Conservation (phyloP, 2,329 filamentous ascomycete genomes). For the Aspergillus niger region DNA sequence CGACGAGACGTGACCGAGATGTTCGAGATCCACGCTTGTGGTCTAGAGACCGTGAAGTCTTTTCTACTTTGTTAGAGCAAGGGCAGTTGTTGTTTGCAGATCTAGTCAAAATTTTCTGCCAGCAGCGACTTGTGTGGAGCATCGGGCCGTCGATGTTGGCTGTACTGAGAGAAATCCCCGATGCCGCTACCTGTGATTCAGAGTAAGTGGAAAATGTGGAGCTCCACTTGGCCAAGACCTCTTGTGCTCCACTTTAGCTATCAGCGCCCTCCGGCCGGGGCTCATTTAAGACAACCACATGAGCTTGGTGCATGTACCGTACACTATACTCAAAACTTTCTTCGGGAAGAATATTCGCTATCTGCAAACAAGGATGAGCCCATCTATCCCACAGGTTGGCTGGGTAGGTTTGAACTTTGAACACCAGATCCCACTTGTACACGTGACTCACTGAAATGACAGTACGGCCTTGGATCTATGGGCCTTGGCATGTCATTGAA, state of each 20-base stretch:
- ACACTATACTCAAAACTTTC: no score
- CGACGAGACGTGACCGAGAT: neutral
- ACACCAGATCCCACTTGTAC: neutral
- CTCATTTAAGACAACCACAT: no score
- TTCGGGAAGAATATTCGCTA: no score
- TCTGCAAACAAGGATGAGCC: no score
- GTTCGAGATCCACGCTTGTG: neutral
- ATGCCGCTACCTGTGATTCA: no score
- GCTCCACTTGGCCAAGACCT: neutral
- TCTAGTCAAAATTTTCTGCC: neutral
- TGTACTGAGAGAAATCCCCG: neutral
- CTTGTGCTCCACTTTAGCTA: no score
- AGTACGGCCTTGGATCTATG: conserved; percentile 54
- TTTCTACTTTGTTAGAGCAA: neutral
- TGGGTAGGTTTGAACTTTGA: neutral
- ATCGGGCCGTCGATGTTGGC: neutral
- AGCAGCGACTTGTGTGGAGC: conserved; percentile 1
- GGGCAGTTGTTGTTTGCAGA: neutral
- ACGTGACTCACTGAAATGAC: neutral
- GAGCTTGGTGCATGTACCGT: no score
- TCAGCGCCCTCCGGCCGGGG: no score
- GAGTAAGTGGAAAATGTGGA: neutral
- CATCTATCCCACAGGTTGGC: neutral
- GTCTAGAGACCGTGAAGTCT: neutral
- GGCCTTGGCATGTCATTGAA: conserved; percentile 54